phyloP scores from a whole-genome alignment of 768 basidiomycete species.

The Antrodiella citrinella region DNA sequence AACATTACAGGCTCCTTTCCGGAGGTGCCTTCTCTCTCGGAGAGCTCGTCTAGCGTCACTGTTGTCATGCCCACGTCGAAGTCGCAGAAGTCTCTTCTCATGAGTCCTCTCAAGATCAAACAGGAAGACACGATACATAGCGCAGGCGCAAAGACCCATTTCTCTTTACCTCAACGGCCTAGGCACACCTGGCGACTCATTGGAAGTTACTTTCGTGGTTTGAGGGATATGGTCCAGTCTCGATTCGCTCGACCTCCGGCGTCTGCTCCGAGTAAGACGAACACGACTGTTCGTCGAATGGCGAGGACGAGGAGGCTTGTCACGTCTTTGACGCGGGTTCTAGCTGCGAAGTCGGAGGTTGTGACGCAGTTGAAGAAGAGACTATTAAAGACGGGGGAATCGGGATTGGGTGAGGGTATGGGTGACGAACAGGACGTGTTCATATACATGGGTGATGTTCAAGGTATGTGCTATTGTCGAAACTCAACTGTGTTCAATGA shows the following conservation, averaged over 20 bases:
- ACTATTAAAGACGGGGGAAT: constrained; percentile 34
- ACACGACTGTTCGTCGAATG: constrained; percentile 63
- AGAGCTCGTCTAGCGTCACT: background rate
- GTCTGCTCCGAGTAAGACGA: constrained; percentile 17
- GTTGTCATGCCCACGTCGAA: background rate
- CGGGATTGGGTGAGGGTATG: constrained; percentile 27
- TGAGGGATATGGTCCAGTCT: background rate
- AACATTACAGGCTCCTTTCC: background rate
- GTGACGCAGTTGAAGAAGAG: constrained; percentile 74
- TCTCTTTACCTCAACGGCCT: constrained; percentile 5
- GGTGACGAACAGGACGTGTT: constrained; percentile 60
- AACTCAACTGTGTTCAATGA: background rate
- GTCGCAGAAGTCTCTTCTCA: background rate
- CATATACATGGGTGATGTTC: constrained; percentile 87
- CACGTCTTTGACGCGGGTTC: constrained; percentile 65
- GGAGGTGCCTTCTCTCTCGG: background rate
- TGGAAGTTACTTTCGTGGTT: background rate
- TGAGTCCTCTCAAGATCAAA: background rate
- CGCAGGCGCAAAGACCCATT: constrained; percentile 2
- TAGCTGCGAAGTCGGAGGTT: constrained; percentile 79
- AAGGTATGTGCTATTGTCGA: constrained; percentile 44
- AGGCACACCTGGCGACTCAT: background rate
- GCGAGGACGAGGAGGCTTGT: constrained; percentile 71
- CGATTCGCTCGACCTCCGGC: background rate
- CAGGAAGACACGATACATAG: background rate